phyloP scores from a whole-genome alignment of 768 basidiomycete species.

The Agaricus sinodeliciosus region DNA sequence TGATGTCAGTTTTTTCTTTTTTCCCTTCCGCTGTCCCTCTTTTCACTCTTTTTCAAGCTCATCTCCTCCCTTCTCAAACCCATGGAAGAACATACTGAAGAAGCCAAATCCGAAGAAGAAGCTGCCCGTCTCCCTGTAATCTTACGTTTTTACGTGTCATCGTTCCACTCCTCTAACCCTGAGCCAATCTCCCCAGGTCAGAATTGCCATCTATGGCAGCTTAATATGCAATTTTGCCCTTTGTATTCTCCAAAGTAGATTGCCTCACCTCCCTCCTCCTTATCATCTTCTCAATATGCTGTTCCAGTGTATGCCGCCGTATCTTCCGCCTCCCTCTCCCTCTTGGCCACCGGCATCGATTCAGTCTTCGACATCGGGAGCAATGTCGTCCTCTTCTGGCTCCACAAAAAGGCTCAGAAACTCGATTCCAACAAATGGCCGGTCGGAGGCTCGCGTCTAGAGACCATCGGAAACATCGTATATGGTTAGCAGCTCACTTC shows the following conservation, averaged over 20 bases:
- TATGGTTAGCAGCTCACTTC: slow-evolving; percentile 46
- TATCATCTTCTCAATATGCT: background rate
- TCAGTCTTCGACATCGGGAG: slow-evolving; percentile 81
- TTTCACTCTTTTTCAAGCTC: slow-evolving; percentile 40
- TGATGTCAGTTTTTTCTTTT: slow-evolving; percentile 36
- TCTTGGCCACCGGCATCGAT: slow-evolving; percentile 88
- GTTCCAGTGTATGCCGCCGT: slow-evolving; percentile 84
- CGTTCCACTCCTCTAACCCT: slow-evolving; percentile 1
- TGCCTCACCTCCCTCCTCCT: slow-evolving; percentile 13
- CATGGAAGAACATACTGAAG: slow-evolving; percentile 83
- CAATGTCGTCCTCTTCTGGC: slow-evolving; percentile 73
- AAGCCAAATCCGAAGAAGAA: slow-evolving; percentile 68
- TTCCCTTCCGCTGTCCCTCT: background rate
- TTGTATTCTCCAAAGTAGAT: slow-evolving; percentile 60
- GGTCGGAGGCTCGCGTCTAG: slow-evolving; percentile 82
- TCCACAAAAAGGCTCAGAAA: slow-evolving; percentile 64
- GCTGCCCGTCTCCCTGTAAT: slow-evolving; percentile 57
- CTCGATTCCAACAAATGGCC: slow-evolving; percentile 89
- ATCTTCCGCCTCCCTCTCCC: slow-evolving; percentile 74
- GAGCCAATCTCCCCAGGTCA: slow-evolving; percentile 47
- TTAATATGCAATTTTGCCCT: slow-evolving; percentile 71
- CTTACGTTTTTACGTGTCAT: background rate
- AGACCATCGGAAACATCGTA: slow-evolving; percentile 84
- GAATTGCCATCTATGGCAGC: slow-evolving; percentile 82
- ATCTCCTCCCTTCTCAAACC: slow-evolving; percentile 86